Evolutionary conservation across 805 yeast genomes (phyloP), one percentile per base, ranked within the genome.

Genomic region (Lachancea quebecensis): DNA sequence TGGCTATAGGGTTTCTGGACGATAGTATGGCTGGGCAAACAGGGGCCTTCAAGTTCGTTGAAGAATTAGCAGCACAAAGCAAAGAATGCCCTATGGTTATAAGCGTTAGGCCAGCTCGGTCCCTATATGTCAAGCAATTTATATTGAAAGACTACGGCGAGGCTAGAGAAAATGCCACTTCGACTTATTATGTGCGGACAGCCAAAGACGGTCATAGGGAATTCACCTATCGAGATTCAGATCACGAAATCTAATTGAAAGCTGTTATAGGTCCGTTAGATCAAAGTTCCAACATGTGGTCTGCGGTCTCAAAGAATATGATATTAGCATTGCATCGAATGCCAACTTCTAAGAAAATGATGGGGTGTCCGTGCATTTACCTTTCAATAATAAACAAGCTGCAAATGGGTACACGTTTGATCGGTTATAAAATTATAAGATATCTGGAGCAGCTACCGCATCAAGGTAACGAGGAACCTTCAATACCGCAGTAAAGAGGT

Each of bases 151-250:
- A 53, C 10, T 35, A 31, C 3, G 64, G 59, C 21, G 51, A 49
- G 7, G 25, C 25, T 10, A 44, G 55, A 2, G 59, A 57, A 1
- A 47, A 49, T 3, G 47, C 45, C 21, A 45, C 44, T 28, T 38
- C 50, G 3, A 47, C 50, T 10, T 57, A 48, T 33, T 48, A 50
- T n/a, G 45, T 54, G 21, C 33, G 40, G 3, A 47, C 42, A 14
- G 50, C 45, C 2, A 17, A 38, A 10, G 57, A 51, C 41, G 58
- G 58, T 1, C 55, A 54, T 38, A 50, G 54, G n/a, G 65, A 60
- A 41, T 61, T 50, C 36, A 55, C 56, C 2, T 40, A 44, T 34
- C 31, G 42, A 30, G 41, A 31, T 11, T 29, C 32, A 28, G 33
- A 34, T 7, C 25, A 21, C 25, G 11, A 17, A 7, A 30, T 30